Conservation (phyloP, 108 stramenopile genomes). For the Conticribra weissflogii region DNA sequence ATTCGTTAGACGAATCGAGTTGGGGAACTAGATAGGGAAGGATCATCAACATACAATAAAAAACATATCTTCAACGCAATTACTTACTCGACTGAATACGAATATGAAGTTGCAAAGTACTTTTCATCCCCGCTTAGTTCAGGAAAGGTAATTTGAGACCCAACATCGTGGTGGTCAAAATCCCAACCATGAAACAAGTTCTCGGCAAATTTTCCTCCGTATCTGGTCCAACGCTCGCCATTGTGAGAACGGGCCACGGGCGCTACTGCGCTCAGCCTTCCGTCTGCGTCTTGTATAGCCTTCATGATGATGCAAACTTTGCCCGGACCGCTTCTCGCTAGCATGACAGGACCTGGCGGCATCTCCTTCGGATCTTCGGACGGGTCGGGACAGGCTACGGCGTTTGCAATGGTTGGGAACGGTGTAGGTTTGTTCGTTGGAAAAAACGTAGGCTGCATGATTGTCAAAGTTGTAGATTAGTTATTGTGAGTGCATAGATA, state of each 20-base stretch:
- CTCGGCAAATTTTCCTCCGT: conserved; percentile 43
- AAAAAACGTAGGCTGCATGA: too few species aligned
- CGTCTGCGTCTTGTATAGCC: conserved; percentile 15
- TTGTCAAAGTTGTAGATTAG: too few species aligned
- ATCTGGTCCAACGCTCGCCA: conserved; percentile 48
- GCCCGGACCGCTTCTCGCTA: conserved; percentile 9
- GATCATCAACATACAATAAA: neutral
- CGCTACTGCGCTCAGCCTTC: conserved; percentile 24
- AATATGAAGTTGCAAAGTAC: conserved; percentile 35
- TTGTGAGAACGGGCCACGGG: conserved; percentile 54
- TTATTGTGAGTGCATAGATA: too few species aligned
- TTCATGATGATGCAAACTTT: conserved; percentile 42
- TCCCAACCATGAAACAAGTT: conserved; percentile 23
- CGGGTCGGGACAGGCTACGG: too few species aligned
- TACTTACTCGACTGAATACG: neutral
- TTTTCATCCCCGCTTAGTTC: conserved; percentile 23
- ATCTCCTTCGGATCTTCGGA: too few species aligned
- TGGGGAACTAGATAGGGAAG: neutral
- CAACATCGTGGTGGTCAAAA: conserved; percentile 26
- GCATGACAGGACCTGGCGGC: conserved; percentile 32
- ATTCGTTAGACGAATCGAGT: neutral
- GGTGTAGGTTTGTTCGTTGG: too few species aligned
- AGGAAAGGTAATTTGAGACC: conserved; percentile 43
- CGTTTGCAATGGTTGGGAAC: too few species aligned
- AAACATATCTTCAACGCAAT: neutral